phyloP scores from a whole-genome alignment of 73 alveolate species.

The Paraurostyla sp. region DNA sequence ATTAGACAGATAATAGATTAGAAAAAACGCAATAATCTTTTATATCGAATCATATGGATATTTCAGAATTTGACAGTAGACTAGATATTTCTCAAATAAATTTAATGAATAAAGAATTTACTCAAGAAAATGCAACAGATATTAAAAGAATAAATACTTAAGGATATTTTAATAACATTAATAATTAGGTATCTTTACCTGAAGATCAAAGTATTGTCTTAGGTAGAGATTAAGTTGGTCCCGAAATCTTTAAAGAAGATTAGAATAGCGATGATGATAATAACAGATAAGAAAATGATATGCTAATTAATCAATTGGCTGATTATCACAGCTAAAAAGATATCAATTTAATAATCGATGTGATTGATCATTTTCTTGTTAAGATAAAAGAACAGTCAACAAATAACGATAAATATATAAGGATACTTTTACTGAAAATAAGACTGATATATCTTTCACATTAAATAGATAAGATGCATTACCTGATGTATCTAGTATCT shows the following conservation, averaged over 20 bases:
- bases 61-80: background rate
- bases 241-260: no score
- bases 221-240: no score
- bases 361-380: background rate
- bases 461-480: background rate
- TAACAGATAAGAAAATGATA: background rate
- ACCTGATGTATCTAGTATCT: conserved; percentile 12
- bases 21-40: background rate
- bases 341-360: conserved; percentile 1
- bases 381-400: background rate
- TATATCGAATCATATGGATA: background rate
- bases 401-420: background rate
- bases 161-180: no score
- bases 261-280: background rate
- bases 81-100: background rate
- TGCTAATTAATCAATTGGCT: background rate
- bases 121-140: background rate
- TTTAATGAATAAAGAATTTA: background rate
- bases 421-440: background rate
- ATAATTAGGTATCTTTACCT: no score
- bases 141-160: background rate
- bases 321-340: conserved; percentile 8
- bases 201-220: no score
- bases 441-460: conserved; percentile 13
- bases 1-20: background rate